Percentiles rank a stretch among this genome's conserved stretches.
Conservation (phyloP, 2,329 filamentous ascomycete genomes). For the Fonsecaea multimorphosa region DNA sequence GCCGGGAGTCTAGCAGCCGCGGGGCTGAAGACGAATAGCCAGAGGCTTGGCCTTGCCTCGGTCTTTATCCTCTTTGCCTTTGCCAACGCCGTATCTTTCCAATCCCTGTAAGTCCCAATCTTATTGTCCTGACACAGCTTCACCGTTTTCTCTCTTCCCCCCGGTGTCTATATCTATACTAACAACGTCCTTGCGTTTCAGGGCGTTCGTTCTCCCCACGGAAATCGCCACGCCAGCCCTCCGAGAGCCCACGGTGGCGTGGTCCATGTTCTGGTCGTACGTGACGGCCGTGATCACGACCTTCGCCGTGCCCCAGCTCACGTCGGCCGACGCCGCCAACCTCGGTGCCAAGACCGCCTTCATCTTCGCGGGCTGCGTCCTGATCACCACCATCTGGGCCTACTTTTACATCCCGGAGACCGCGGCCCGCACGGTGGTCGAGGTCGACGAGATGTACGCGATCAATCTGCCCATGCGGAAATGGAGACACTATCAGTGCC, state of each 20-base stretch:
- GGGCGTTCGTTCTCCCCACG: constrained; percentile 40
- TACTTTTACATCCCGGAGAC: constrained; percentile 41
- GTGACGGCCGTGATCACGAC: constrained; percentile 48
- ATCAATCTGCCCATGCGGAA: constrained; percentile 34
- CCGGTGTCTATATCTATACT: too few relatives aligned
- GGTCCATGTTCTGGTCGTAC: constrained; percentile 48
- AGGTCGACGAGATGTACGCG: constrained; percentile 47
- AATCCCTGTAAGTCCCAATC: constrained; percentile 41
- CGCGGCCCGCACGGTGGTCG: constrained; percentile 38
- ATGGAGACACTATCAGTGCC: constrained; percentile 36
- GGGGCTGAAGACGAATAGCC: constrained; percentile 38
- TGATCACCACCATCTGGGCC: constrained; percentile 34
- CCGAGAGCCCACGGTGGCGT: constrained; percentile 52
- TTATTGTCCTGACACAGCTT: too few relatives aligned
- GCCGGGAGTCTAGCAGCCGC: constrained; percentile 45
- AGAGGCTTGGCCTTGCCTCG: constrained; percentile 43
- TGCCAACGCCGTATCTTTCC: constrained; percentile 48
- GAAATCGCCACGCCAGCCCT: constrained; percentile 52
- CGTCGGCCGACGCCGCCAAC: constrained; percentile 30
- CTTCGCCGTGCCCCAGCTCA: constrained; percentile 49
- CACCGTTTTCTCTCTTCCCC: too few relatives aligned
- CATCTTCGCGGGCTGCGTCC: constrained; percentile 40
- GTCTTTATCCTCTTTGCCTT: constrained; percentile 48
- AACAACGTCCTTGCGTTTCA: not conserved
- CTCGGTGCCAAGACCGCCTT: constrained; percentile 42